A percentile compares a stretch with the other conserved stretches of the same genome.
Evolutionary conservation across 106 monocot species (phyloP).

Genomic region (Allium sativum): DNA sequence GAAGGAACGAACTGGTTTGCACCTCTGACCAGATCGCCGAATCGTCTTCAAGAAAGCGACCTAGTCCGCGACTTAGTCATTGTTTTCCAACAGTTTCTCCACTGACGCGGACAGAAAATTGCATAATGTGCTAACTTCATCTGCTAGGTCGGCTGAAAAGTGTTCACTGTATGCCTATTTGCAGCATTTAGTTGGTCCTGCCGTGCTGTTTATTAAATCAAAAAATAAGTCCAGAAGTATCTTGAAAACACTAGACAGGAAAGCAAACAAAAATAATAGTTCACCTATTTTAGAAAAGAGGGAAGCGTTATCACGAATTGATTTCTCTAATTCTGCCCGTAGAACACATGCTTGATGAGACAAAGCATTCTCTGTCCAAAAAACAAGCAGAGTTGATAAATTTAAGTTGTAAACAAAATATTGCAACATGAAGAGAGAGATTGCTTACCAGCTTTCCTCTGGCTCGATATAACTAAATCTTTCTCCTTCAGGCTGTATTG

Average conservation of each 20-base stretch:
- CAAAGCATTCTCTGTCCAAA: slow-evolving; percentile 68
- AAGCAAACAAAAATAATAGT: neutral
- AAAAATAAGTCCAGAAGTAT: neutral
- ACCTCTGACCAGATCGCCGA: too few species aligned
- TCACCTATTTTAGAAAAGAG: slow-evolving; percentile 83
- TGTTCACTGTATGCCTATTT: slow-evolving; percentile 62
- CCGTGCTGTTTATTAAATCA: slow-evolving; percentile 42
- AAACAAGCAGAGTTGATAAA: slow-evolving; percentile 1
- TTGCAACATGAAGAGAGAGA: neutral
- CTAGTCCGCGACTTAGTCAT: too few species aligned
- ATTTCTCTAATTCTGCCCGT: slow-evolving; percentile 77
- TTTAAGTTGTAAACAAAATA: too few species aligned
- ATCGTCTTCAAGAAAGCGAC: too few species aligned
- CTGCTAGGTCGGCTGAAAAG: slow-evolving; percentile 48
- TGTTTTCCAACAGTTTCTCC: too few species aligned
- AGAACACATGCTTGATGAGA: slow-evolving; percentile 75
- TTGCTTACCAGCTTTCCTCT: slow-evolving; percentile 66
- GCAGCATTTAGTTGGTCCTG: slow-evolving; percentile 56
- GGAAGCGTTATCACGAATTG: slow-evolving; percentile 58
- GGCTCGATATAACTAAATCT: slow-evolving; percentile 75
- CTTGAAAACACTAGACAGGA: neutral
- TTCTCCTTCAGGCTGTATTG: slow-evolving; percentile 73
- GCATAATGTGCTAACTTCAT: slow-evolving; percentile 52
- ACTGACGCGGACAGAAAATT: slow-evolving; percentile 39
- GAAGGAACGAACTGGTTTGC: too few species aligned